Conservation (phyloP, 345 rosid genomes). For the Salix purpurea region DNA sequence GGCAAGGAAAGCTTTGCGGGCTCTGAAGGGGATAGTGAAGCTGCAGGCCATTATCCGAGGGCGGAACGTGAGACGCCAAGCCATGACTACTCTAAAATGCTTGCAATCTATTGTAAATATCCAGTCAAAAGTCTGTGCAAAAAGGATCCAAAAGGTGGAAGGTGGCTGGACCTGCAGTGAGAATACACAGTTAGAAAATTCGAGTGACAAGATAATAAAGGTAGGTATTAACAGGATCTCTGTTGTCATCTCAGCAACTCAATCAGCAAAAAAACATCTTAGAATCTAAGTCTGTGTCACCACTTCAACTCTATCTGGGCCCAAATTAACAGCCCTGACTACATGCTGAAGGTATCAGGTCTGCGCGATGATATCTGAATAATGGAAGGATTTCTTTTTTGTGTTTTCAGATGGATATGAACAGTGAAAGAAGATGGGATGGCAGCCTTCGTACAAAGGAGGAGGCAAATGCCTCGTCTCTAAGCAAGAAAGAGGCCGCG, state of each 20-base stretch:
- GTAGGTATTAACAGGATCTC: constrained; percentile 14
- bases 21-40: constrained; percentile 84
- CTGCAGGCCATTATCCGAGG: constrained; percentile 92
- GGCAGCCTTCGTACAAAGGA: constrained; percentile 76
- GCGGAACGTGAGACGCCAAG: constrained; percentile 72
- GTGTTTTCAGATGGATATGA: constrained; percentile 55
- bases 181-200: constrained; percentile 36
- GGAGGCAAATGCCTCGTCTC: constrained; percentile 54
- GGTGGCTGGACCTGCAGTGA: constrained; percentile 36
- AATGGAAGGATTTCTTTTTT: not conserved
- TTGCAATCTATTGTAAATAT: constrained; percentile 79
- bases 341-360: no score
- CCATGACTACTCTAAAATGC: constrained; percentile 67
- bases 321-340: no score
- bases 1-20: constrained; percentile 90
- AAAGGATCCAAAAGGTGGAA: constrained; percentile 42
- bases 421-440: constrained; percentile 72
- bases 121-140: constrained; percentile 63
- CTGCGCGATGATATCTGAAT: no score
- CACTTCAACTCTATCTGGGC: no score
- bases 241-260: not conserved
- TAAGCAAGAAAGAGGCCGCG: constrained; percentile 70
- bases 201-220: constrained; percentile 55
- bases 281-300: no score
- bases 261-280: no score